Conservation (phyloP, 306 rosid species). For the Canavalia ensiformis region DNA sequence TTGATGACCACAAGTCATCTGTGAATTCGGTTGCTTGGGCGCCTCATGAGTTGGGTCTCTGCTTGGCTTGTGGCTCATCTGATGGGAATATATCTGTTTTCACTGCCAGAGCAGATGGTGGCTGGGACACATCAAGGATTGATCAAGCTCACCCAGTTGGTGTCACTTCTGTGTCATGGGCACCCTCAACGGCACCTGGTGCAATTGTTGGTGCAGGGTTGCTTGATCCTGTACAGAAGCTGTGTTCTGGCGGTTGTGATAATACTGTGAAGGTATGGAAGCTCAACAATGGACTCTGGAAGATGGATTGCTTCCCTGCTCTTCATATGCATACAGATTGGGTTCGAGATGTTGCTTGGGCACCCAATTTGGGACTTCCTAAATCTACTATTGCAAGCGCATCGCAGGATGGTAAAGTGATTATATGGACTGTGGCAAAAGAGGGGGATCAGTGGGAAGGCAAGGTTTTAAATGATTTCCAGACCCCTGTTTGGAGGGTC, state of each 20-base stretch:
- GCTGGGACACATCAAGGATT: constrained; percentile 80
- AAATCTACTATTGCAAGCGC: constrained; percentile 88
- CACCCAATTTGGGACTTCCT: constrained; percentile 89
- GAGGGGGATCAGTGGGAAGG: constrained; percentile 98
- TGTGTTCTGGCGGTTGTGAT: constrained; percentile 92
- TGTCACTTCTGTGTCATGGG: constrained; percentile 95
- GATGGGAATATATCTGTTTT: constrained; percentile 88
- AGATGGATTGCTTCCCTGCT: constrained; percentile 92
- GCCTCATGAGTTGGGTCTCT: constrained; percentile 88
- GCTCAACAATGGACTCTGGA: constrained; percentile 79
- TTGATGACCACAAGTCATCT: constrained; percentile 77
- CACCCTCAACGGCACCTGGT: constrained; percentile 81
- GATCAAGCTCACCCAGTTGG: constrained; percentile 89
- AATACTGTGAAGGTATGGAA: constrained; percentile 90
- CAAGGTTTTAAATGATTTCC: constrained; percentile 75
- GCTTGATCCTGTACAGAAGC: constrained; percentile 86
- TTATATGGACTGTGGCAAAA: constrained; percentile 85
- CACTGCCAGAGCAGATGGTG: constrained; percentile 79
- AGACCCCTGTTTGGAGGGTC: constrained; percentile 84
- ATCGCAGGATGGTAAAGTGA: constrained; percentile 81
- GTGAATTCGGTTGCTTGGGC: constrained; percentile 95
- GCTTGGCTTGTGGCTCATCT: constrained; percentile 86
- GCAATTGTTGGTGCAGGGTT: constrained; percentile 81
- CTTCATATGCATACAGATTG: constrained; percentile 87
- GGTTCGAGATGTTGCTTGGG: constrained; percentile 96